A percentile compares a stretch with the other conserved stretches of the same genome.
Evolutionary conservation across 2,329 filamentous ascomycete genomes (phyloP).

Genomic region (Sarocladium strictum): DNA sequence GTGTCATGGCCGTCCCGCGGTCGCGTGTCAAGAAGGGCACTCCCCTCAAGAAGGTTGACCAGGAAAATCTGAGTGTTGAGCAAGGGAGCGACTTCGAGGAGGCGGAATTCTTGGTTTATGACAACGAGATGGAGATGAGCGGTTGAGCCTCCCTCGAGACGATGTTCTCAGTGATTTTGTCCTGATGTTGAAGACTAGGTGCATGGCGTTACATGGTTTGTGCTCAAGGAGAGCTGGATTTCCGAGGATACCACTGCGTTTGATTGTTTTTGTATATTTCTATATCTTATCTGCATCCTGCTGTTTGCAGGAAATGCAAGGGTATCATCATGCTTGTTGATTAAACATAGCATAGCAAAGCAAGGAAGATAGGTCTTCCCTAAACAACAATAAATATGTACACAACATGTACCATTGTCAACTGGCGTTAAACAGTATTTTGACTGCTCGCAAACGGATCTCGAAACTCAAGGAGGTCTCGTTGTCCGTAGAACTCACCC

Average conservation of each 20-base stretch:
- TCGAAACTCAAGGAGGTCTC: constrained; percentile 73
- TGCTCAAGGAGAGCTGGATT: background rate
- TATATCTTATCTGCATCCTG: constrained; percentile 1
- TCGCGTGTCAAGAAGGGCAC: constrained; percentile 22
- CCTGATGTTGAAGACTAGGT: background rate
- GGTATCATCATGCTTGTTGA: background rate
- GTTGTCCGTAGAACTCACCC: constrained; percentile 84
- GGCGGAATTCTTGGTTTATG: constrained; percentile 55
- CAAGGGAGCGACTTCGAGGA: constrained; percentile 57
- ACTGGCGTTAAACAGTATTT: background rate
- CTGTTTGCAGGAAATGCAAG: background rate
- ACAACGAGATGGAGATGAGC: constrained; percentile 34
- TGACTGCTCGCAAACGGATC: constrained; percentile 41
- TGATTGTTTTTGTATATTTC: background rate
- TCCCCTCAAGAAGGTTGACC: constrained; percentile 19
- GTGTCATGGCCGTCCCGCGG: constrained; percentile 44
- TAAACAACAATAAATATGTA: background rate
- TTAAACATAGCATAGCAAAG: background rate
- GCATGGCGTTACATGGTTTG: constrained; percentile 1
- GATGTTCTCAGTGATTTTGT: too few species aligned
- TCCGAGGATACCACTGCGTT: constrained; percentile 10
- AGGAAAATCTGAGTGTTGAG: constrained; percentile 41
- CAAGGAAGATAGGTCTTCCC: background rate
- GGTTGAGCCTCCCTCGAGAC: background rate
- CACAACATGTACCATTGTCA: background rate